Percentiles rank a stretch among this genome's conserved stretches.
phyloP scores from a whole-genome alignment of 148 eudicot genomes.

The Heliosperma pusillum region DNA sequence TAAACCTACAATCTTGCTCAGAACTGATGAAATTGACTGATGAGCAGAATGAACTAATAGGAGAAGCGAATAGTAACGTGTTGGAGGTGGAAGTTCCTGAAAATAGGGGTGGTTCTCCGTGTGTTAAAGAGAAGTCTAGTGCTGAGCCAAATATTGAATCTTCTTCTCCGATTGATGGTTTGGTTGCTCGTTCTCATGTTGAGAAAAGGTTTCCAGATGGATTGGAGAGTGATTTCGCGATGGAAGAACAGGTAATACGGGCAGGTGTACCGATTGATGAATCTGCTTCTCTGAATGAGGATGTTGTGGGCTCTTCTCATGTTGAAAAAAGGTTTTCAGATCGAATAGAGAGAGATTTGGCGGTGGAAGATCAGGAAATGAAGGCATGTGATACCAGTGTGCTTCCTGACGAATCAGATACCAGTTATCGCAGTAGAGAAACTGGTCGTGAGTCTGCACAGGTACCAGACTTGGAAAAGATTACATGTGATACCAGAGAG shows the following conservation, averaged over 20 bases:
- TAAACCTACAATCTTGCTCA: not conserved
- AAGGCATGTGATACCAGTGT: slow-evolving; percentile 14
- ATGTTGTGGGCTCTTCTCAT: not conserved
- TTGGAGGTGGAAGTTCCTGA: slow-evolving; percentile 1
- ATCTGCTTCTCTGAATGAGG: not conserved
- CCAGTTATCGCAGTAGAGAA: not conserved
- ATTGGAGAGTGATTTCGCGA: not conserved
- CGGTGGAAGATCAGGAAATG: not conserved
- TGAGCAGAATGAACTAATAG: not conserved
- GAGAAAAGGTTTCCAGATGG: slow-evolving; percentile 8
- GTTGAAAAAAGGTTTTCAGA: not conserved
- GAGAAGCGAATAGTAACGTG: not conserved
- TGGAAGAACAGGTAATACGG: not conserved
- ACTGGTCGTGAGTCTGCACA: slow-evolving; percentile 17
- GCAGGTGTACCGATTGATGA: not conserved
- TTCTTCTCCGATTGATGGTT: not conserved
- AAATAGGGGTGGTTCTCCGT: not conserved
- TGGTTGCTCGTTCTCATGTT: not conserved
- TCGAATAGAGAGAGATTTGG: slow-evolving; percentile 1
- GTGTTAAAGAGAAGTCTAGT: slow-evolving; percentile 5
- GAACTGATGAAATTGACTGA: not conserved
- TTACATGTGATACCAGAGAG: slow-evolving; percentile 40
- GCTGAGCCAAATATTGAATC: slow-evolving; percentile 1
- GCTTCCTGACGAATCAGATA: slow-evolving; percentile 5
- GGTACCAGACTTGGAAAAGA: slow-evolving; percentile 51